Evolutionary conservation across 2,329 filamentous ascomycete genomes (phyloP).

Genomic region (Pleoardoris graminearum): DNA sequence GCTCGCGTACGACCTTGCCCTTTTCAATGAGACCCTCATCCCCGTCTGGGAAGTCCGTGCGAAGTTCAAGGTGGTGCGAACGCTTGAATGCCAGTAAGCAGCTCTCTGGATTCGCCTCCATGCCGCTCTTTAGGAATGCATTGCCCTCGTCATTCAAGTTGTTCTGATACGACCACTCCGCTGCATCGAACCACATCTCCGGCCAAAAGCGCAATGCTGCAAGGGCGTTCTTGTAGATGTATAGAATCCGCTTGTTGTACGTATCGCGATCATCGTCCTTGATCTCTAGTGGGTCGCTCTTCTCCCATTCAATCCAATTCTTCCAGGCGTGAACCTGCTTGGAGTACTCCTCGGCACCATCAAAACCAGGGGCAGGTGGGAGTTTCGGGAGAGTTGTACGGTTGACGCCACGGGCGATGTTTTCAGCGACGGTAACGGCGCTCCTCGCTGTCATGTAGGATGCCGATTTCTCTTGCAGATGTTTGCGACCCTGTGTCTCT

Average conservation of each 20-base stretch:
- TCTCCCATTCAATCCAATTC: slow-evolving; percentile 94
- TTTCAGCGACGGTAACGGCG: slow-evolving; percentile 86
- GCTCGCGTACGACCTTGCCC: slow-evolving; percentile 75
- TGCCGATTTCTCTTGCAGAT: slow-evolving; percentile 88
- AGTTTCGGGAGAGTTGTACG: slow-evolving; percentile 79
- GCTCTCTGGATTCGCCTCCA: slow-evolving; percentile 90
- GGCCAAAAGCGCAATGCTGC: slow-evolving; percentile 96
- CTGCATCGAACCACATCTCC: slow-evolving; percentile 92
- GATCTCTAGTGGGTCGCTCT: slow-evolving; percentile 84
- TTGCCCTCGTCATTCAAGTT: slow-evolving; percentile 71
- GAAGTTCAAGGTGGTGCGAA: slow-evolving; percentile 83
- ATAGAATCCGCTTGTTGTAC: slow-evolving; percentile 79
- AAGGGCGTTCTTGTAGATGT: slow-evolving; percentile 89
- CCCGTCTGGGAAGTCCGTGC: slow-evolving; percentile 74
- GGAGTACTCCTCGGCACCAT: slow-evolving; percentile 81
- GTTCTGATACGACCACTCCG: slow-evolving; percentile 88
- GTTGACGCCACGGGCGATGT: slow-evolving; percentile 75
- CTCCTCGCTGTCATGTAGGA: slow-evolving; percentile 95
- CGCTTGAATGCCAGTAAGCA: slow-evolving; percentile 87
- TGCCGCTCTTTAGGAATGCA: slow-evolving; percentile 79
- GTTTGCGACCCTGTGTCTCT: slow-evolving; percentile 76
- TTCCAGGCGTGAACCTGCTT: slow-evolving; percentile 89
- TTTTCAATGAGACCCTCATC: slow-evolving; percentile 67
- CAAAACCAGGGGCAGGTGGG: slow-evolving; percentile 81
- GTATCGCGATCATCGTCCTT: slow-evolving; percentile 76